phyloP scores from a whole-genome alignment of 2,329 filamentous ascomycete genomes.

The Beauveria sp. region DNA sequence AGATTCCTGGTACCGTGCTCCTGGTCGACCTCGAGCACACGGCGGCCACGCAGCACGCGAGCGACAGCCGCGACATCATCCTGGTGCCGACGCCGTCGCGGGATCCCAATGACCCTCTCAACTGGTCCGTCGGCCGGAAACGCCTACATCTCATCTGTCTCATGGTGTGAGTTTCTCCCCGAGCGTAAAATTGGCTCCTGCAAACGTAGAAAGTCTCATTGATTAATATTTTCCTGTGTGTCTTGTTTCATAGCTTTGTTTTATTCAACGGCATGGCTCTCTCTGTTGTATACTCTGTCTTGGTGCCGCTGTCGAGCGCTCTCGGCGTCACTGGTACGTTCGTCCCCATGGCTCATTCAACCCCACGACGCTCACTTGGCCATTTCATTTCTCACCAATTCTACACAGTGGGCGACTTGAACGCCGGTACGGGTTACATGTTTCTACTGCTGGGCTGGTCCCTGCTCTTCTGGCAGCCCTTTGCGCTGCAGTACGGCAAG shows the following conservation, averaged over 20 bases:
- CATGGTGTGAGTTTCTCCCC: constrained; percentile 20
- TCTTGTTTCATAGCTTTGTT: constrained; percentile 22
- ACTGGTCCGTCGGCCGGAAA: constrained; percentile 32
- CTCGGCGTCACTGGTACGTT: constrained; percentile 20
- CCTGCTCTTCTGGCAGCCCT: constrained; percentile 39
- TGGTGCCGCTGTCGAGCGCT: constrained; percentile 27
- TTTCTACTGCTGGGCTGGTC: constrained; percentile 39
- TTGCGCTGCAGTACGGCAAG: constrained; percentile 38
- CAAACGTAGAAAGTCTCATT: too few relatives aligned
- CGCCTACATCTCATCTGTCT: constrained; percentile 20
- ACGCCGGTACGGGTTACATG: constrained; percentile 34
- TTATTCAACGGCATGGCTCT: constrained; percentile 33
- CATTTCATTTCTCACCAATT: too few relatives aligned
- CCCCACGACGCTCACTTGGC: too few relatives aligned
- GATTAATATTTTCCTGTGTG: too few relatives aligned
- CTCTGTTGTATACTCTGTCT: constrained; percentile 31
- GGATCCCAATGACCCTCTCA: constrained; percentile 46
- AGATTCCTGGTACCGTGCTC: constrained; percentile 32
- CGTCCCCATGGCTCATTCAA: too few relatives aligned
- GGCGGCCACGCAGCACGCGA: constrained; percentile 24
- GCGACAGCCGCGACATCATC: constrained; percentile 34
- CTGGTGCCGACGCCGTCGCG: constrained; percentile 41
- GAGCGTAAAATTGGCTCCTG: too few relatives aligned
- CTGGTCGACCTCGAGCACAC: constrained; percentile 31
- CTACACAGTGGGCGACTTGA: constrained; percentile 23